phyloP scores from a whole-genome alignment of 306 rosid species.

The Myrica gale region DNA sequence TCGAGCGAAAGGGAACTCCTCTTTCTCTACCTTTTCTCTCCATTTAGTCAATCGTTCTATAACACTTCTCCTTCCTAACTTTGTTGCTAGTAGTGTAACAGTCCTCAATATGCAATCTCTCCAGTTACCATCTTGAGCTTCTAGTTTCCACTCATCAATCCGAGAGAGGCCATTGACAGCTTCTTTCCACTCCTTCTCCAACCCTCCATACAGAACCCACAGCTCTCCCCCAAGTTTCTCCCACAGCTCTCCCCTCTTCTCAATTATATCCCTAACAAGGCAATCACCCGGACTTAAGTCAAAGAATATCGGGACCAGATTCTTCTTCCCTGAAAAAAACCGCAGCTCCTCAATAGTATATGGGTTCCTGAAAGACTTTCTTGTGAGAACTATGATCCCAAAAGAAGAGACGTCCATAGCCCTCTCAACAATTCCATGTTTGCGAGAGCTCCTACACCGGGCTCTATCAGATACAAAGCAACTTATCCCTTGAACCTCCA shows the following conservation, averaged over 20 bases:
- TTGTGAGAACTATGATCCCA: slow-evolving; percentile 69
- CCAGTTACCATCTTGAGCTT: slow-evolving; percentile 86
- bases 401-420: slow-evolving; percentile 88
- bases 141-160: slow-evolving; percentile 82
- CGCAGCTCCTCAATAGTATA: slow-evolving; percentile 76
- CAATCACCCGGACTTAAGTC: slow-evolving; percentile 77
- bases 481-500: slow-evolving; percentile 81
- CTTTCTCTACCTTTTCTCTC: slow-evolving; percentile 75
- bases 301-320: slow-evolving; percentile 77
- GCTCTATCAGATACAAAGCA: slow-evolving; percentile 80
- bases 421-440: slow-evolving; percentile 59
- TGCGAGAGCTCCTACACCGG: slow-evolving; percentile 61
- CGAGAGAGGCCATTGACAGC: slow-evolving; percentile 70
- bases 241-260: slow-evolving; percentile 91
- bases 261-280: slow-evolving; percentile 80
- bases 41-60: slow-evolving; percentile 69
- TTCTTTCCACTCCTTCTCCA: slow-evolving; percentile 83
- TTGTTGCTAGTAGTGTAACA: slow-evolving; percentile 59
- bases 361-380: slow-evolving; percentile 81
- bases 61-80: slow-evolving; percentile 76
- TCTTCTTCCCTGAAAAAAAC: slow-evolving; percentile 71
- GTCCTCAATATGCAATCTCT: slow-evolving; percentile 76
- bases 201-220: slow-evolving; percentile 75
- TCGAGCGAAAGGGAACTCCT: slow-evolving; percentile 74
- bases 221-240: slow-evolving; percentile 80